phyloP scores from a whole-genome alignment of 2,329 filamentous ascomycete genomes.

The Aspergillus amoenus region DNA sequence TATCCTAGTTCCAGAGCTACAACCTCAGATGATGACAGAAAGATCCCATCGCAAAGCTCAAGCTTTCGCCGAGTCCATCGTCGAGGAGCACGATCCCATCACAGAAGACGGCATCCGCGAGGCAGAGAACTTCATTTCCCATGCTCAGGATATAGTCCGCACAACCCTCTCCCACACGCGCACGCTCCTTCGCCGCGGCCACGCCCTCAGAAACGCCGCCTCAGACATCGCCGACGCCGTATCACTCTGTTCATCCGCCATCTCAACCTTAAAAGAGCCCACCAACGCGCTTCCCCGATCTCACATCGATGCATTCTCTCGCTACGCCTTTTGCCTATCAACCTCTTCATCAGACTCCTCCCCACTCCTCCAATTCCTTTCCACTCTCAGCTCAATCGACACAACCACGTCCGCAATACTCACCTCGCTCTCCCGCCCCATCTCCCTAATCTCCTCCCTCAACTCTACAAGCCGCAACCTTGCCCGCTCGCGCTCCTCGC shows the following conservation, averaged over 20 bases:
- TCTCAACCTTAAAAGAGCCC: slow-evolving; percentile 51
- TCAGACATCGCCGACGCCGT: slow-evolving; percentile 49
- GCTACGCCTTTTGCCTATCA: slow-evolving; percentile 66
- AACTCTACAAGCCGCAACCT: slow-evolving; percentile 71
- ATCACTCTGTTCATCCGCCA: slow-evolving; percentile 42
- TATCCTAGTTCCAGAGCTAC: slow-evolving; percentile 92
- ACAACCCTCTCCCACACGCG: slow-evolving; percentile 80
- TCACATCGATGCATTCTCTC: slow-evolving; percentile 69
- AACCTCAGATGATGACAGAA: slow-evolving; percentile 84
- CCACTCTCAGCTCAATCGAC: slow-evolving; percentile 75
- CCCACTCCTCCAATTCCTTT: slow-evolving; percentile 71
- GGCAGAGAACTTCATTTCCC: slow-evolving; percentile 88
- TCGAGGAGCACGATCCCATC: slow-evolving; percentile 84
- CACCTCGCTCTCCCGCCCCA: slow-evolving; percentile 73
- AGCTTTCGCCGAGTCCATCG: slow-evolving; percentile 76
- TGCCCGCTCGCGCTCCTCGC: slow-evolving; percentile 72
- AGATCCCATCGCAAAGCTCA: slow-evolving; percentile 84
- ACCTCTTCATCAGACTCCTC: slow-evolving; percentile 65
- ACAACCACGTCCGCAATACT: slow-evolving; percentile 81
- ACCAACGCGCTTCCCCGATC: slow-evolving; percentile 64
- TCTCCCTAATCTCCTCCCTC: slow-evolving; percentile 75
- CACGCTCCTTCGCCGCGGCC: slow-evolving; percentile 76
- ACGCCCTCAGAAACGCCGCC: slow-evolving; percentile 66
- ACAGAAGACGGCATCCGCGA: slow-evolving; percentile 70
- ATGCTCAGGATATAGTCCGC: slow-evolving; percentile 85